A percentile compares a stretch with the other conserved stretches of the same genome.
These are phyloP conservation scores for Alloteropsis angusta DNA, from an alignment of 202 grass and related monocot species.

Conservation along the genomic window DNA sequence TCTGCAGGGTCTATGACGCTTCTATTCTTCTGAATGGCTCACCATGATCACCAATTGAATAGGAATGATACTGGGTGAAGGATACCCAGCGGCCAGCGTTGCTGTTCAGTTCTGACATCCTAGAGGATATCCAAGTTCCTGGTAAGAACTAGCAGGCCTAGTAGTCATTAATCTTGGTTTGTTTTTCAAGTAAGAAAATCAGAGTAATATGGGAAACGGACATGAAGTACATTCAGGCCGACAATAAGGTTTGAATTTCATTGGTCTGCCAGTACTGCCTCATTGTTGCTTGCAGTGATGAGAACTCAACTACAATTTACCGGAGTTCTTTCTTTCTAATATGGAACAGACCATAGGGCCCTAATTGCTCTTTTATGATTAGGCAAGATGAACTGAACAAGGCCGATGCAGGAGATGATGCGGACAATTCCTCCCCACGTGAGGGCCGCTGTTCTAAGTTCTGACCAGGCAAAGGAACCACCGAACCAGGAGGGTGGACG, in stretches of 20 bases:
- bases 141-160: too few species aligned
- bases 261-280: background rate
- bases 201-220: background rate
- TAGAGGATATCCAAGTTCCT: too few species aligned
- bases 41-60: background rate
- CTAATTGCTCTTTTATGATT: background rate
- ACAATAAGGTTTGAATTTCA: background rate
- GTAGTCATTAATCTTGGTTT: too few species aligned
- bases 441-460: background rate
- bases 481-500: too few species aligned
- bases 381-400: background rate
- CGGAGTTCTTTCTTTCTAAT: background rate
- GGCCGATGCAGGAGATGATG: too few species aligned
- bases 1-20: background rate
- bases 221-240: background rate
- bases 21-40: conserved; percentile 14
- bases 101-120: conserved; percentile 21
- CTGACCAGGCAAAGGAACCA: conserved; percentile 24
- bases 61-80: conserved; percentile 9
- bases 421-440: background rate
- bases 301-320: too few species aligned
- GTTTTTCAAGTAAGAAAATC: background rate
- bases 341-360: too few species aligned
- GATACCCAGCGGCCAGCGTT: conserved; percentile 24
- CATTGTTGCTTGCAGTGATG: background rate